Evolutionary conservation across 257 asterid species (phyloP).

Genomic region (Gardenia jasminoides): DNA sequence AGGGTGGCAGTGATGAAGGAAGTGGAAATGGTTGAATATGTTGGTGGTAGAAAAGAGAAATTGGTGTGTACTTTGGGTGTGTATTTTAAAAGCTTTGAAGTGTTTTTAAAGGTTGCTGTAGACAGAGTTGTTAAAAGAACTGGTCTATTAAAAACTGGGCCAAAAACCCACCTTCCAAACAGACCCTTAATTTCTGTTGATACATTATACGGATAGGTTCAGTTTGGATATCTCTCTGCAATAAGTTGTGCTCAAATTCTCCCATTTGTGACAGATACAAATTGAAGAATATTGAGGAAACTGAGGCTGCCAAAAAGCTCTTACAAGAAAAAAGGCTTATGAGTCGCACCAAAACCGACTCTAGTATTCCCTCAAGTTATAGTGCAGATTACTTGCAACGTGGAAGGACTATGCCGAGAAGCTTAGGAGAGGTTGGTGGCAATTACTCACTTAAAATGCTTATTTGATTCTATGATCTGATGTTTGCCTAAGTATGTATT

Average conservation of each 20-base stretch:
- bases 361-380: conserved; percentile 79
- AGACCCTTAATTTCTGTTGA: background rate
- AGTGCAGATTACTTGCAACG: conserved; percentile 86
- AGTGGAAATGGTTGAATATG: too few species aligned
- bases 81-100: too few species aligned
- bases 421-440: conserved; percentile 68
- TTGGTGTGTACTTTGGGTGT: too few species aligned
- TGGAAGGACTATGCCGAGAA: conserved; percentile 82
- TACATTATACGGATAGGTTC: background rate
- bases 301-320: conserved; percentile 96
- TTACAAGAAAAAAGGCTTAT: conserved; percentile 88
- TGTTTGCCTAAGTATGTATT: background rate
- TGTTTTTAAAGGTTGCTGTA: too few species aligned
- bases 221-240: background rate
- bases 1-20: too few species aligned
- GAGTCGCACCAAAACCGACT: conserved; percentile 65
- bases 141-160: too few species aligned
- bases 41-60: too few species aligned
- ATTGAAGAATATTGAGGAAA: conserved; percentile 89
- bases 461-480: background rate
- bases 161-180: too few species aligned
- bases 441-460: conserved; percentile 1
- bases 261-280: conserved; percentile 56
- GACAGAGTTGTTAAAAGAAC: too few species aligned
- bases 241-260: background rate